A percentile compares a stretch with the other conserved stretches of the same genome.
Evolutionary conservation across 192 early-diverging fungal species (phyloP).

Genomic region (Bifiguratus adelaidae): DNA sequence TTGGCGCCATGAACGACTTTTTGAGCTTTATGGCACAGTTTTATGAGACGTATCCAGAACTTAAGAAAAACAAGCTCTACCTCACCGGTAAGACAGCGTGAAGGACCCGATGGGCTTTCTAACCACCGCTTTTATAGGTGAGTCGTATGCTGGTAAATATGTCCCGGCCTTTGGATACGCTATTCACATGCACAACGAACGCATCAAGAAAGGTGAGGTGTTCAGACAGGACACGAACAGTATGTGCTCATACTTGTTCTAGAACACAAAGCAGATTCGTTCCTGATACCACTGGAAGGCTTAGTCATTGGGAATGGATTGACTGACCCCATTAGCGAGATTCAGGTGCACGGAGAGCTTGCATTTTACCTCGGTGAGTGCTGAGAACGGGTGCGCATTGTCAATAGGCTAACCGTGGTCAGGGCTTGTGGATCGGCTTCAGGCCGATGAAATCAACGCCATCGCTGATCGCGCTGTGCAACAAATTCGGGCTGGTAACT

Average conservation of each 20-base stretch:
- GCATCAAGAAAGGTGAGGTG: slow-evolving; percentile 1
- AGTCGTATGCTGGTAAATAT: slow-evolving; percentile 60
- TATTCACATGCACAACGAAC: slow-evolving; percentile 48
- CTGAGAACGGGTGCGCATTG: no score
- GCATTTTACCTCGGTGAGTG: slow-evolving; percentile 29
- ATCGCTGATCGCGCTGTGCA: slow-evolving; percentile 23
- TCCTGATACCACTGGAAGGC: no score
- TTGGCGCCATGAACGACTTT: slow-evolving; percentile 57
- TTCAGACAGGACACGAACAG: background rate
- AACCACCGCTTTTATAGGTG: background rate
- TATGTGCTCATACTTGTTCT: no score
- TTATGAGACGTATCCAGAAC: slow-evolving; percentile 54
- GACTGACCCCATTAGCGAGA: slow-evolving; percentile 50
- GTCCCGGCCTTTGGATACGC: slow-evolving; percentile 55
- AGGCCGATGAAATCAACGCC: slow-evolving; percentile 23
- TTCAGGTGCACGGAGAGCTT: slow-evolving; percentile 42
- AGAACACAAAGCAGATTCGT: no score
- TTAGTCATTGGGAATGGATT: slow-evolving; percentile 46
- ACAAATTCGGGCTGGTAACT: slow-evolving; percentile 33
- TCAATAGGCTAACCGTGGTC: no score
- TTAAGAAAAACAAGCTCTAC: slow-evolving; percentile 44
- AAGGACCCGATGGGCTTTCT: background rate
- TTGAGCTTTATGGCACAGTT: slow-evolving; percentile 60
- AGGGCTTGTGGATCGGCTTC: slow-evolving; percentile 33
- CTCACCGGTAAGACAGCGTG: slow-evolving; percentile 38